Conservation (phyloP, 108 stramenopile species). For the Nitzschia sp. region DNA sequence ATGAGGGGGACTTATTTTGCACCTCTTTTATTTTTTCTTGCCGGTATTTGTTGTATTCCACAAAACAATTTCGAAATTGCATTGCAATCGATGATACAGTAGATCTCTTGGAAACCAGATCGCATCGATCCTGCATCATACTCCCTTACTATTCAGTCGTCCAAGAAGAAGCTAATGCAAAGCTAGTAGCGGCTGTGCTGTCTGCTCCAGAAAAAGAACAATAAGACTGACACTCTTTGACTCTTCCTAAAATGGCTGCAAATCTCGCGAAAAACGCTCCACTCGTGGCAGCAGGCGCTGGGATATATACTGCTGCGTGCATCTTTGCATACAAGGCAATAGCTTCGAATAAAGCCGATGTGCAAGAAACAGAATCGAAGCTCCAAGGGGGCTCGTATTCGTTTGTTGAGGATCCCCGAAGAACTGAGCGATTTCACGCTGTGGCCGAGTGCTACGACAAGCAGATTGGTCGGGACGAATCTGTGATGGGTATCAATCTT, state of each 20-base stretch:
- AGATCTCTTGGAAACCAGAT: no score
- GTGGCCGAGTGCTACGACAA: slow-evolving; percentile 73
- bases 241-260: slow-evolving; percentile 13
- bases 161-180: no score
- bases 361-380: slow-evolving; percentile 16
- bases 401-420: slow-evolving; percentile 53
- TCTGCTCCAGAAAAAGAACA: no score
- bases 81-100: no score
- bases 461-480: slow-evolving; percentile 73
- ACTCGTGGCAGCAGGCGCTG: slow-evolving; percentile 18
- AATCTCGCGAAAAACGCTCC: slow-evolving; percentile 23
- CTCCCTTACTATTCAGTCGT: no score
- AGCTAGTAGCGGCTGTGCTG: no score
- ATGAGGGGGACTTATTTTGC: no score
- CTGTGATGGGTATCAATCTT: slow-evolving; percentile 77
- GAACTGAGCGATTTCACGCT: slow-evolving; percentile 61
- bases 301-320: slow-evolving; percentile 31
- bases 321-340: slow-evolving; percentile 33
- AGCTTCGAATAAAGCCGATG: slow-evolving; percentile 21
- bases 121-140: no score
- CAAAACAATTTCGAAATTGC: no score
- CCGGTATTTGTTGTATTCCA: no score
- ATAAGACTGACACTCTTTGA: no score
- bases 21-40: no score
- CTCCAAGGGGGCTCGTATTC: slow-evolving; percentile 24